A percentile compares a stretch with the other conserved stretches of the same genome.
Conservation (phyloP, 805 yeast species). For the Lipomyces mesembrius region DNA sequence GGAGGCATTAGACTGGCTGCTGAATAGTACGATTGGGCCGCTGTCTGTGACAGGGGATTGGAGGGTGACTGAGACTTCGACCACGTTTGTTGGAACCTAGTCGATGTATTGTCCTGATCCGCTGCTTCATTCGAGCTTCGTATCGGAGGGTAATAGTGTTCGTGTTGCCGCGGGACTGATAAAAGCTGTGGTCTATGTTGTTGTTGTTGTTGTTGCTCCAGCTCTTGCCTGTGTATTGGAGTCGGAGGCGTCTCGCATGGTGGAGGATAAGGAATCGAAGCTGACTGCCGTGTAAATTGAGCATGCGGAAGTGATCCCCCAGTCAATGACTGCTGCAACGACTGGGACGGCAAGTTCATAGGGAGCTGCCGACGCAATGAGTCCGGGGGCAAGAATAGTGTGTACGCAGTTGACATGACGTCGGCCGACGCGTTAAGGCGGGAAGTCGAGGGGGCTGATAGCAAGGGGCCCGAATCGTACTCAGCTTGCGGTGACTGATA, state of each 20-base stretch:
- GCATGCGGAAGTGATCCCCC: neutral
- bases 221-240: constrained; percentile 15
- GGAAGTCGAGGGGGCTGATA: neutral
- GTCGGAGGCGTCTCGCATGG: neutral
- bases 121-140: neutral
- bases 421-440: neutral
- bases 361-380: neutral
- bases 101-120: neutral
- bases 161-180: neutral
- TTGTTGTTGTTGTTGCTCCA: constrained; percentile 2
- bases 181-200: neutral
- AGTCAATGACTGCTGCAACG: neutral
- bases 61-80: neutral
- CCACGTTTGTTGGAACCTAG: neutral
- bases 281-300: neutral
- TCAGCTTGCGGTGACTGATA: neutral
- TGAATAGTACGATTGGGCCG: constrained; percentile 1
- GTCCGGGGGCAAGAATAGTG: neutral
- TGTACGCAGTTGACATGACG: neutral
- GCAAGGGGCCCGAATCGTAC: neutral
- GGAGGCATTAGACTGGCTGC: neutral
- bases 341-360: neutral
- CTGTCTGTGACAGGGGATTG: neutral
- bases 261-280: neutral
- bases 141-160: neutral